Conservation (phyloP, 2,329 filamentous ascomycete genomes). For the Cucurbitaria berberidis region DNA sequence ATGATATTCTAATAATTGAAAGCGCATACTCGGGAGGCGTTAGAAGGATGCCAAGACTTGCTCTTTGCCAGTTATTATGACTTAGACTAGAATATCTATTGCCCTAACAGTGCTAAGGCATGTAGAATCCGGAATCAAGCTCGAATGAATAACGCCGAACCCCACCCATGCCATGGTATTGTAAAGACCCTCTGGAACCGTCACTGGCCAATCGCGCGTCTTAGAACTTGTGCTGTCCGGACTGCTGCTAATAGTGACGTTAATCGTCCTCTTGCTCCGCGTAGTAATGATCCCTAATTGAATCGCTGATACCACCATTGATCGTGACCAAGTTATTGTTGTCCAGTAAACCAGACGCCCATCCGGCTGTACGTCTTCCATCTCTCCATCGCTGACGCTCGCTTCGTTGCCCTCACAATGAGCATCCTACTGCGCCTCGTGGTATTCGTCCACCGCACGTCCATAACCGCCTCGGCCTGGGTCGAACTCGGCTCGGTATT, state of each 20-base stretch:
- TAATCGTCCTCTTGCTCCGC: background rate
- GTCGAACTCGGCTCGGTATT: slow-evolving; percentile 97
- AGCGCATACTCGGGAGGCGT: slow-evolving; percentile 17
- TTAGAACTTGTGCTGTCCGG: too few relatives aligned
- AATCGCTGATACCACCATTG: background rate
- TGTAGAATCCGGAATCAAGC: background rate
- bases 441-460: slow-evolving; percentile 60
- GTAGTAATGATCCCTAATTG: background rate
- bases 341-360: background rate
- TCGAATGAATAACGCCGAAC: slow-evolving; percentile 20
- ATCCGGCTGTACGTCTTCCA: background rate
- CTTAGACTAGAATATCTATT: background rate
- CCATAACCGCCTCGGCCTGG: slow-evolving; percentile 91
- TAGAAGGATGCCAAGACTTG: slow-evolving; percentile 4
- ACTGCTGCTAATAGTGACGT: background rate
- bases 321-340: background rate
- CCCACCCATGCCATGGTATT: slow-evolving; percentile 20
- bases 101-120: background rate
- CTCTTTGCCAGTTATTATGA: slow-evolving; percentile 3
- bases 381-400: background rate
- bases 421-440: slow-evolving; percentile 29
- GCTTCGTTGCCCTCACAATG: background rate
- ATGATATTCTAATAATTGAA: background rate
- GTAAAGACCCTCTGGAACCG: background rate
- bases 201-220: background rate